Evolutionary conservation across 805 yeast genomes (phyloP).

Genomic region (Candida gorgasii): DNA sequence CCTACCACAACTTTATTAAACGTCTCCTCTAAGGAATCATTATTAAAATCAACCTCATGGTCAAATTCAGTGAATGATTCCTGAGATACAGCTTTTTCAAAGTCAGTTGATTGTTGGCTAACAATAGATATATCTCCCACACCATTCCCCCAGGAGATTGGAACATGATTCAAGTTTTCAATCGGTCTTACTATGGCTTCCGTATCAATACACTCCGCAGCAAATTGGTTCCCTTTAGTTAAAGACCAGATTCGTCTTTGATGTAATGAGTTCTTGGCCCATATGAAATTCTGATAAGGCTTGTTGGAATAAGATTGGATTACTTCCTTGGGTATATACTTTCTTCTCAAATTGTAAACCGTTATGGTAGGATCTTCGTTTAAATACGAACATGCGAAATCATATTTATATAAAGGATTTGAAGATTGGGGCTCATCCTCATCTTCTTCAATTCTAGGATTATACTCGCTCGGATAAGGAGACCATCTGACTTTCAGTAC

Average conservation of each 20-base stretch:
- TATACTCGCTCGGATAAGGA: constrained; percentile 21
- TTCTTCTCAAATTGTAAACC: constrained; percentile 69
- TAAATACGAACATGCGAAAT: constrained; percentile 71
- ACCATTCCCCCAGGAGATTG: constrained; percentile 61
- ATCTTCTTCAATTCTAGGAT: constrained; percentile 24
- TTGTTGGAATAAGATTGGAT: constrained; percentile 49
- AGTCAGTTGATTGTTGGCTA: constrained; percentile 49
- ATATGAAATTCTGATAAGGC: constrained; percentile 43
- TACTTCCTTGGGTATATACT: constrained; percentile 72
- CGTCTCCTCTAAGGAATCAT: constrained; percentile 11
- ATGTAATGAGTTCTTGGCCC: constrained; percentile 31
- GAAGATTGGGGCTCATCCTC: not conserved
- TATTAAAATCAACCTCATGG: constrained; percentile 12
- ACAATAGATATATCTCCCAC: constrained; percentile 51
- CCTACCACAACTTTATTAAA: constrained; percentile 17
- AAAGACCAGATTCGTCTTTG: constrained; percentile 39
- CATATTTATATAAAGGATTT: constrained; percentile 51
- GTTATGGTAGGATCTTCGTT: constrained; percentile 72
- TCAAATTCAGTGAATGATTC: constrained; percentile 17
- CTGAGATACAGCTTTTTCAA: constrained; percentile 22
- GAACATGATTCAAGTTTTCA: constrained; percentile 51
- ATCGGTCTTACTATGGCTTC: constrained; percentile 36
- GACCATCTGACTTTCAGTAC: constrained; percentile 76
- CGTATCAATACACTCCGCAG: constrained; percentile 34
- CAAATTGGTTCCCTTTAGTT: constrained; percentile 40